A percentile compares a stretch with the other conserved stretches of the same genome.
Conservation (phyloP, 306 rosid genomes). For the Cucumis hystrix region DNA sequence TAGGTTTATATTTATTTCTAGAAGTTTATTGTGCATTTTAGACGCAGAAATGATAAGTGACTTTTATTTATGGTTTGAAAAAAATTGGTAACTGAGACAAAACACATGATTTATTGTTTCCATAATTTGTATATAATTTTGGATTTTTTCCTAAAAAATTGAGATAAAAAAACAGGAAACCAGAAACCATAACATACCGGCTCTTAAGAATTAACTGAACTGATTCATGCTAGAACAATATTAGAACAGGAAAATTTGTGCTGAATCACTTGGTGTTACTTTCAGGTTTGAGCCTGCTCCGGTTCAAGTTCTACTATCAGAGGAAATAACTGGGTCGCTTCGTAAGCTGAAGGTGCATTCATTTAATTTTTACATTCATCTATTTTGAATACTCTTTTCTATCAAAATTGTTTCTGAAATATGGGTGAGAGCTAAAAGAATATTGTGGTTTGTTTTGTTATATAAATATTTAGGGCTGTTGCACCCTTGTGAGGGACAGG, state of each 20-base stretch:
- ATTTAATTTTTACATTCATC: not conserved
- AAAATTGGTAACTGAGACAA: too few species aligned
- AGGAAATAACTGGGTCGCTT: conserved; percentile 80
- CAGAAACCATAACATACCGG: not conserved
- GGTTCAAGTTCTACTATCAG: conserved; percentile 70
- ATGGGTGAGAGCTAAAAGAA: not conserved
- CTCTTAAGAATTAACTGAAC: not conserved
- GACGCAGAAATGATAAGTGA: too few species aligned
- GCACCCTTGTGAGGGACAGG: conserved; percentile 70
- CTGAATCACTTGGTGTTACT: not conserved
- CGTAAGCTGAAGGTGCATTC: conserved; percentile 64
- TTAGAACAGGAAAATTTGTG: not conserved
- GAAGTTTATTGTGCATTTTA: too few species aligned
- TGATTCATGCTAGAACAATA: not conserved
- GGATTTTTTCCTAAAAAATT: too few species aligned
- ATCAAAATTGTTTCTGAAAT: not conserved
- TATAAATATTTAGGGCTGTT: conserved; percentile 49
- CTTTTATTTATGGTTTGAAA: too few species aligned
- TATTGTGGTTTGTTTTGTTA: conserved; percentile 7
- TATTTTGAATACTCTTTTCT: not conserved
- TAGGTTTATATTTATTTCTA: too few species aligned
- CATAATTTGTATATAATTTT: not conserved
- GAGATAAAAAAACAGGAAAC: too few species aligned
- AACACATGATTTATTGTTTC: too few species aligned
- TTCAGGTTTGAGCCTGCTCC: conserved; percentile 83